A percentile compares a stretch with the other conserved stretches of the same genome.
Evolutionary conservation across 805 yeast species (phyloP).

Genomic region (Blastobotrys peoriensis): DNA sequence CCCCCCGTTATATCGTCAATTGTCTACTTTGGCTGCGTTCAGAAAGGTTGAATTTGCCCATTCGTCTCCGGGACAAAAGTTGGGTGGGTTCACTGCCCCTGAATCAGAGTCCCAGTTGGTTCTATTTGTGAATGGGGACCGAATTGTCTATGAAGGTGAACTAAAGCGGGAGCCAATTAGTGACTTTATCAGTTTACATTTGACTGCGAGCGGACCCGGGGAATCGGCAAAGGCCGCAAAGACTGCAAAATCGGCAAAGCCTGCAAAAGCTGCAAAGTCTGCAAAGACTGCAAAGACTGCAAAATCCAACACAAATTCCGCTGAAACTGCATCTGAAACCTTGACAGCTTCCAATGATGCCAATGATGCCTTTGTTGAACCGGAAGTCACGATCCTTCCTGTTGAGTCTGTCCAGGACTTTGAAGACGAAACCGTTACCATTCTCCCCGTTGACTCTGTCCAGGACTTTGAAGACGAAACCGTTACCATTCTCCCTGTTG

Average conservation of each 20-base stretch:
- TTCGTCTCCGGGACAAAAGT: constrained; percentile 22
- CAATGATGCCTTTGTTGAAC: no score
- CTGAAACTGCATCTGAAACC: not conserved
- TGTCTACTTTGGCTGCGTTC: constrained; percentile 26
- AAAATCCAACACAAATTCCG: not conserved
- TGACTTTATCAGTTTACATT: constrained; percentile 20
- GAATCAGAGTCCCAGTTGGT: constrained; percentile 23
- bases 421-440: no score
- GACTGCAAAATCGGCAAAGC: not conserved
- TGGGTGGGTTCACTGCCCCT: constrained; percentile 15
- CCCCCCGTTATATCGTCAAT: constrained; percentile 28
- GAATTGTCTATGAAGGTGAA: constrained; percentile 25
- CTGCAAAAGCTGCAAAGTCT: not conserved
- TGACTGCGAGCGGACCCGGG: not conserved
- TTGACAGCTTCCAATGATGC: not conserved
- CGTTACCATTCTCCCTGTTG: no score
- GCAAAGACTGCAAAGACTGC: not conserved
- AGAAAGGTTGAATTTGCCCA: constrained; percentile 26
- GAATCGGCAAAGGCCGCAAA: not conserved
- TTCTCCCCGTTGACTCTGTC: no score
- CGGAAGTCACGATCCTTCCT: no score
- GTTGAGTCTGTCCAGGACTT: no score
- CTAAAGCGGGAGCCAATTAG: constrained; percentile 22
- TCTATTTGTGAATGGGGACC: constrained; percentile 20
- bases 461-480: no score